A percentile compares a stretch with the other conserved stretches of the same genome.
Evolutionary conservation across 2,329 filamentous ascomycete genomes (phyloP).

Genomic region (Talaromyces piceae): DNA sequence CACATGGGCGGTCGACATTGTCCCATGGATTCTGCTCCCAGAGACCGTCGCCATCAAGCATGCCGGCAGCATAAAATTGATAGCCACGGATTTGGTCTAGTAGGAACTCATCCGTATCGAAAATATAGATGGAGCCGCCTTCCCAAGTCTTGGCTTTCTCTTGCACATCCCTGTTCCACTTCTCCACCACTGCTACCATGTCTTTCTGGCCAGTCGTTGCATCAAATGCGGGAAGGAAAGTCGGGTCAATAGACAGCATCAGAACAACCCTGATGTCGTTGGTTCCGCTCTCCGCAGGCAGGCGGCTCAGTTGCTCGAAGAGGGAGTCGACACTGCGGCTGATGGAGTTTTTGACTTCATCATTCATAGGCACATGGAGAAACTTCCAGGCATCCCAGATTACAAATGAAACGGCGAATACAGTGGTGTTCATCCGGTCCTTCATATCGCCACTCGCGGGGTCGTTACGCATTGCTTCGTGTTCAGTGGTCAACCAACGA

Average conservation of each 20-base stretch:
- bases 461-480: slow-evolving; percentile 13
- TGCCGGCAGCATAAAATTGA: slow-evolving; percentile 28
- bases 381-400: slow-evolving; percentile 35
- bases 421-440: slow-evolving; percentile 23
- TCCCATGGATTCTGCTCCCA: slow-evolving; percentile 26
- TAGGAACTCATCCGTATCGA: slow-evolving; percentile 34
- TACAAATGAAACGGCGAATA: slow-evolving; percentile 32
- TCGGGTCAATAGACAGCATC: slow-evolving; percentile 31
- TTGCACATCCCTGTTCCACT: slow-evolving; percentile 29
- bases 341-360: slow-evolving; percentile 18
- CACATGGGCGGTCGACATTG: slow-evolving; percentile 30
- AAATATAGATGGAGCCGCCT: slow-evolving; percentile 28
- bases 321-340: slow-evolving; percentile 26
- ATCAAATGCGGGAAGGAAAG: slow-evolving; percentile 32
- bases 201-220: slow-evolving; percentile 22
- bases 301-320: slow-evolving; percentile 24
- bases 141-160: slow-evolving; percentile 25
- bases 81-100: slow-evolving; percentile 32
- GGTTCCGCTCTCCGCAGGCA: slow-evolving; percentile 22
- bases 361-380: slow-evolving; percentile 19
- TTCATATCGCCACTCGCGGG: slow-evolving; percentile 18
- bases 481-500: slow-evolving; percentile 29
- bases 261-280: slow-evolving; percentile 30
- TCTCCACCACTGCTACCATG: slow-evolving; percentile 23
- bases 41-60: slow-evolving; percentile 28